Evolutionary conservation across 2,329 filamentous ascomycete species (phyloP), one percentile per base, ranked within the genome.

Genomic region (Elsinoe necatrix): DNA sequence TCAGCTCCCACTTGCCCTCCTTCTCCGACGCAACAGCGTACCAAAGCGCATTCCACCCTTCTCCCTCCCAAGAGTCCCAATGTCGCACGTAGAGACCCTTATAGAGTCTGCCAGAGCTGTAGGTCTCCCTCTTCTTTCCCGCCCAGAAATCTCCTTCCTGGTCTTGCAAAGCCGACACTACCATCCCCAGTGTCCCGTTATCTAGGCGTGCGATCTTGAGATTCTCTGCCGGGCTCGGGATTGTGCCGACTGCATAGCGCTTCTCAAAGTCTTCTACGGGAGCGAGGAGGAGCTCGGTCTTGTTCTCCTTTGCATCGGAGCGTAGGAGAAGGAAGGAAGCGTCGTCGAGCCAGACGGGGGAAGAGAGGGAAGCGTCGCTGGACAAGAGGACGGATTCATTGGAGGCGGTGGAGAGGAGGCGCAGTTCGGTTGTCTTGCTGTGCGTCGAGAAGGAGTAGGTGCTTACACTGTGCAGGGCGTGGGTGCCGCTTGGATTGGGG

Each of bases 361-460:
- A 87, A 57, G 80, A 83, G 54, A 84, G 83, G 57, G 78, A 77
- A 21, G 77, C 67, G 60, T 87, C 81, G 54, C 85, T 79, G 47
- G 82, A 85, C 9, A 95, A 74, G 11, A 84, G 70, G 3, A 76
- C 80, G 3, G 84, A 84, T 52, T 85, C 77, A 31, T 85, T 84
- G 6, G 80, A 81, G 45, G 78, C 73, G 58, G 90, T 77, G 63
- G 92, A 83, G 39, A 95, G 73, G 23, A 92, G 70, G 16, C 84
- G 81, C 62, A 86, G 84, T 72, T 90, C 84, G 59, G 75, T 78
- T 4, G 78, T 80, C 67, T 85, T 86, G 47, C 77, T 77, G 67
- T 95, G 89, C 0, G 81, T 78, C 37, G 86, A 77, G 69, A 95
- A 95, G 4, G 83, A 91, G 70, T 95, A 95, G 1, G 84, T 82